Evolutionary conservation across 2,329 filamentous ascomycete species (phyloP).

Genomic region (Phialophora expanda): DNA sequence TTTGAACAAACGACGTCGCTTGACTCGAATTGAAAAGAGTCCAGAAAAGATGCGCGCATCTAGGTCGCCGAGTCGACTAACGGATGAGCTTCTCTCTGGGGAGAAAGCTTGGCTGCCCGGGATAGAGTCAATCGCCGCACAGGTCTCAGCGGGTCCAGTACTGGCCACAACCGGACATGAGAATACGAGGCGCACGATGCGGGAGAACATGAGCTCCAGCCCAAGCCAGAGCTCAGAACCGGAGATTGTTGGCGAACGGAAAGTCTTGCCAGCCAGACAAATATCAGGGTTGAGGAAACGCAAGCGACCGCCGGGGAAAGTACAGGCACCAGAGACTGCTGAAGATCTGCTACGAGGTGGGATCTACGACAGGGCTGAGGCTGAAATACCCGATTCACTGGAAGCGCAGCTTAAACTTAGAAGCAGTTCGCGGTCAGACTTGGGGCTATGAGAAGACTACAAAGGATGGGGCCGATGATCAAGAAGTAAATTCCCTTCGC

Average conservation of each 20-base stretch:
- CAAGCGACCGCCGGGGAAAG: background rate
- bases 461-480: constrained; percentile 1
- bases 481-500: constrained; percentile 1
- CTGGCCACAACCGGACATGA: no score
- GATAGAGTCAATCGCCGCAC: background rate
- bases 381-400: background rate
- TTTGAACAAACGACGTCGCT: background rate
- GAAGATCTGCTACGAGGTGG: background rate
- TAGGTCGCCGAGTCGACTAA: constrained; percentile 10
- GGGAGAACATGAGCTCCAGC: background rate
- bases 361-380: background rate
- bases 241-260: constrained; percentile 7
- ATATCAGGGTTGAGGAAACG: background rate
- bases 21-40: background rate
- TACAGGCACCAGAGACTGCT: background rate
- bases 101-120: background rate
- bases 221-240: constrained; percentile 7
- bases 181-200: background rate
- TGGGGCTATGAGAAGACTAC: background rate
- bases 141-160: background rate
- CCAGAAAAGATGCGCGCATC: background rate
- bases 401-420: background rate
- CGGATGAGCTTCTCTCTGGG: constrained; percentile 5
- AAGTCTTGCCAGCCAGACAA: background rate
- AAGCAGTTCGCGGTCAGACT: background rate